Conservation (phyloP, 1,139 yeast genomes). For the Yamadazyma buinensis region DNA sequence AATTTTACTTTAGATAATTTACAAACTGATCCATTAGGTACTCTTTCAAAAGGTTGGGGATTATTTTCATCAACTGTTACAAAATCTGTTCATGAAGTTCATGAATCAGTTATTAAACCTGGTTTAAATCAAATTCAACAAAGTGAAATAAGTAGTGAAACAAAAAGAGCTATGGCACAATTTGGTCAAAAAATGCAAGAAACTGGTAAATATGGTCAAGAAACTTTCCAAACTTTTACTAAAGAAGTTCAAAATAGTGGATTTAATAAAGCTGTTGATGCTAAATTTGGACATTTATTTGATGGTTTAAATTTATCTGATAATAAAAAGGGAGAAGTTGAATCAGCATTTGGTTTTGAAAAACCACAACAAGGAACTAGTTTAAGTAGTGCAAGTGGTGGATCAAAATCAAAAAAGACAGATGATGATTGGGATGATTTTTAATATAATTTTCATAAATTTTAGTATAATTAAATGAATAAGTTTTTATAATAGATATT, state of each 20-base stretch:
- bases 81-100: constrained; percentile 80
- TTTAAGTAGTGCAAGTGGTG: constrained; percentile 50
- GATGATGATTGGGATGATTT: constrained; percentile 48
- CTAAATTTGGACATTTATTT: constrained; percentile 50
- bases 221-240: constrained; percentile 64
- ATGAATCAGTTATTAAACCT: constrained; percentile 86
- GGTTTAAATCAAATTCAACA: constrained; percentile 77
- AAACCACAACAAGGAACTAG: constrained; percentile 60
- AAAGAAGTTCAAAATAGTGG: constrained; percentile 37
- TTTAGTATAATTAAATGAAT: no score
- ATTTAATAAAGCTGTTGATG: constrained; percentile 39
- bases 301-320: constrained; percentile 33
- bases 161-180: constrained; percentile 89
- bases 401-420: constrained; percentile 24
- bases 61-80: constrained; percentile 79
- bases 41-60: constrained; percentile 92
- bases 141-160: constrained; percentile 74
- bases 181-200: constrained; percentile 93
- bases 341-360: constrained; percentile 68
- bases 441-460: constrained; percentile 14
- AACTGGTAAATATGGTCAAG: constrained; percentile 70
- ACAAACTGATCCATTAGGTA: constrained; percentile 84
- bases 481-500: no score
- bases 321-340: constrained; percentile 29
- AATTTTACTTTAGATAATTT: constrained; percentile 69